Evolutionary conservation across 75 land plant genomes (phyloP).

Genomic region (Cryptomeria japonica): DNA sequence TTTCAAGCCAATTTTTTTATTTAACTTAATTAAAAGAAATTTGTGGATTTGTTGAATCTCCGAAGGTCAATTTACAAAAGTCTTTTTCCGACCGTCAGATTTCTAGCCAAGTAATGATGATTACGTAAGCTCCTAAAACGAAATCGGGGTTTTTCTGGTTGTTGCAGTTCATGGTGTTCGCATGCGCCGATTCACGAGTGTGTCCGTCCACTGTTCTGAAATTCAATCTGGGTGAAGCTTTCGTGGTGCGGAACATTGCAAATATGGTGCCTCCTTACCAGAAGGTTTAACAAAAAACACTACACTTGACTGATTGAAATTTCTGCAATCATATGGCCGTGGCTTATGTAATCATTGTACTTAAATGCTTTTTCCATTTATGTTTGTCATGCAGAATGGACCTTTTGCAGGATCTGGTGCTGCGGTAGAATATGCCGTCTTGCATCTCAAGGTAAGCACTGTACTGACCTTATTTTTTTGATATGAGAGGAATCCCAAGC

Average conservation of each 20-base stretch:
- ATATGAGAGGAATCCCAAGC: background rate
- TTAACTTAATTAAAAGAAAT: no score
- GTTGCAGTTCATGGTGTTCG: slow-evolving; percentile 76
- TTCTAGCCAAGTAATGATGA: background rate
- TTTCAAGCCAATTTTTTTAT: no score
- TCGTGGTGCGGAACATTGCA: slow-evolving; percentile 89
- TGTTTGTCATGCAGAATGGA: slow-evolving; percentile 24
- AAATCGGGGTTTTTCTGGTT: background rate
- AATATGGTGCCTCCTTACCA: slow-evolving; percentile 85
- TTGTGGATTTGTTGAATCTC: slow-evolving; percentile 8
- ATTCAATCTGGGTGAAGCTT: slow-evolving; percentile 89
- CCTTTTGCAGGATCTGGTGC: slow-evolving; percentile 58
- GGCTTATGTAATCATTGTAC: background rate
- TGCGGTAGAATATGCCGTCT: slow-evolving; percentile 91
- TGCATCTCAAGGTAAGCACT: slow-evolving; percentile 71
- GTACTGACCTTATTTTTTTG: background rate
- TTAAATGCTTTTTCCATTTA: background rate
- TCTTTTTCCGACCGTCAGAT: background rate
- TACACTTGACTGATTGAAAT: background rate
- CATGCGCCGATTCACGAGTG: slow-evolving; percentile 94
- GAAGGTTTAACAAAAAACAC: slow-evolving; percentile 16
- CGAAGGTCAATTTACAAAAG: slow-evolving; percentile 41
- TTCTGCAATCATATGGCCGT: background rate
- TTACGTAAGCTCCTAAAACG: background rate
- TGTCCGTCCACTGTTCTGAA: slow-evolving; percentile 79